Base-by-base conservation (phyloP, 306 rosid species). In the Citrullus amarus region DNA sequence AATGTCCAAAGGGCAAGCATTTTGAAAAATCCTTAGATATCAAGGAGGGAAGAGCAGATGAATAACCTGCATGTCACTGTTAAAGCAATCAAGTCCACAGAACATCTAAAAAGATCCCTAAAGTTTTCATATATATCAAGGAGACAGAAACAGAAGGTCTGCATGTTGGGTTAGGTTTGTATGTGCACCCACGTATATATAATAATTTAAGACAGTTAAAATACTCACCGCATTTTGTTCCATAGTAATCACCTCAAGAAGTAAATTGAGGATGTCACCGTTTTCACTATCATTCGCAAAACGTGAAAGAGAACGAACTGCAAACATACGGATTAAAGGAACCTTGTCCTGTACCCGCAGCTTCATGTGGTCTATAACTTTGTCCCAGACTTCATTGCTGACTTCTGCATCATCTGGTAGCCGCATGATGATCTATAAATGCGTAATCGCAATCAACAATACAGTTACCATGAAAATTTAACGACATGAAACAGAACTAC, bases 341-440 rank as follows among this genome's bases (percentile, higher is more conserved):
- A 91, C 87, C 87, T 89, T 95, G 81, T 95, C 99, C 43, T 78
- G 77, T n/a, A 81, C 88, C 62, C 93, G 87, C 75, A 83, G 70
- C 92, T 78, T 91, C 97, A 95, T 89, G 87, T 88, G 85, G 56
- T 95, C 97, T 76, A 95, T 84, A 65, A 92, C 93, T 83, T 87
- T 96, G 79, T 95, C 99, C 99, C 96, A 95, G 10, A 92, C 62
- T 18, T 92, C 97, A 83, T 79, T 83, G 80, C 92, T 88, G 83
- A 95, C 97, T 83, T 95, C 97, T 66, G 97, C 96, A 81, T 95
- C 96, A 78, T 95, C 99, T 43, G 97, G 96, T 39, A 95, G 85
- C 83, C 96, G 84, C 93, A 91, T 81, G 81, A 95, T 90, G 78
- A 95, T 89, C 99, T 95, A 81, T 79, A 87, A 80, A 82, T 39